phyloP scores from a whole-genome alignment of 176 grass and related monocot species.

The Luzula sylvatica region DNA sequence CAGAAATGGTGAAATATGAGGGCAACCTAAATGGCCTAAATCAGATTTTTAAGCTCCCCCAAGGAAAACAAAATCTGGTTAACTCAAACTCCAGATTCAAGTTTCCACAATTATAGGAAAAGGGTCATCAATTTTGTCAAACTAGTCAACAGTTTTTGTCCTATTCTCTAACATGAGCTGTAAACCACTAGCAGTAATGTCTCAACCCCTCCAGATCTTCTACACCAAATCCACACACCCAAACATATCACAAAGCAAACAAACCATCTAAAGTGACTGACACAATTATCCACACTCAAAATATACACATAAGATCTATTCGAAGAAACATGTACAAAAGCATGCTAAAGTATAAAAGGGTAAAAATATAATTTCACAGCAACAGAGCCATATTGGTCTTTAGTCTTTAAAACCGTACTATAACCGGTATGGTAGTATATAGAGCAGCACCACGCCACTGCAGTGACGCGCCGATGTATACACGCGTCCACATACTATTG shows the following conservation, averaged over 20 bases:
- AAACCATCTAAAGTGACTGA: background rate
- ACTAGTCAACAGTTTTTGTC: conserved; percentile 7
- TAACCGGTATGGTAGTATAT: conserved; percentile 2
- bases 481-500: conserved; percentile 13
- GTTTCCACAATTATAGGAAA: too few relatives aligned
- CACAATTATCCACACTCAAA: background rate
- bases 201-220: background rate
- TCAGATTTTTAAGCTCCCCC: too few relatives aligned
- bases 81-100: too few relatives aligned
- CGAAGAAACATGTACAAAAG: background rate
- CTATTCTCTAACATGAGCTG: background rate
- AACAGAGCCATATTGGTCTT: background rate
- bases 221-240: background rate
- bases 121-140: background rate
- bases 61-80: too few relatives aligned
- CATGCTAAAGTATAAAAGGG: conserved; percentile 6
- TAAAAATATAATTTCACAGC: background rate
- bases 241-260: background rate
- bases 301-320: background rate
- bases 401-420: background rate
- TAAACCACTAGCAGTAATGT: conserved; percentile 2
- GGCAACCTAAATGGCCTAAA: too few relatives aligned
- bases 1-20: too few relatives aligned
- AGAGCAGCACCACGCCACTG: background rate
- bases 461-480: background rate